Percentiles rank a stretch among this genome's conserved stretches.
These are phyloP conservation scores for Eruca vesicaria DNA, from an alignment of 441 rosid species.

Conservation along the genomic window DNA sequence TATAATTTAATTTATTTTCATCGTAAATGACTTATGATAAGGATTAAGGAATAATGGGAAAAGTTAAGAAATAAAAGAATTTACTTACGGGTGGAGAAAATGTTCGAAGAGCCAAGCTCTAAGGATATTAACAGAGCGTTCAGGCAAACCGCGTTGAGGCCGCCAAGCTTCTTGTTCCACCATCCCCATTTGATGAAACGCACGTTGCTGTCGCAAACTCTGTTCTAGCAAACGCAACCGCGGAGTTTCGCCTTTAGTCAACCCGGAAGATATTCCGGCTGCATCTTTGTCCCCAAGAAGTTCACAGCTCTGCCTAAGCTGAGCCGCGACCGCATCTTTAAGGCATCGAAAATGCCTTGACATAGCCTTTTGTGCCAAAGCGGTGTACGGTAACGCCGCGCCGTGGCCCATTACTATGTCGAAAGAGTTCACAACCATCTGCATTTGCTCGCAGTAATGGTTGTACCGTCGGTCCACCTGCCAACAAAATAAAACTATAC, in stretches of 20 bases:
- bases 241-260: constrained; percentile 94
- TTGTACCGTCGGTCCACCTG: constrained; percentile 95
- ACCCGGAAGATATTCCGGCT: constrained; percentile 50
- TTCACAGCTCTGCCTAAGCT: constrained; percentile 72
- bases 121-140: constrained; percentile 84
- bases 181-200: constrained; percentile 91
- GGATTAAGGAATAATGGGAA: background rate
- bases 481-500: constrained; percentile 26
- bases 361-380: constrained; percentile 98
- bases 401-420: constrained; percentile 89
- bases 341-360: constrained; percentile 91
- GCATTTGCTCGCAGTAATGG: constrained; percentile 97
- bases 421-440: constrained; percentile 90
- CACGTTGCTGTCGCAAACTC: constrained; percentile 86
- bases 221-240: constrained; percentile 79
- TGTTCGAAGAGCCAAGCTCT: constrained; percentile 99
- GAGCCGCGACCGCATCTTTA: constrained; percentile 71
- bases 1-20: background rate
- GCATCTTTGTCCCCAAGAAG: constrained; percentile 77
- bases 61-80: too few species aligned
- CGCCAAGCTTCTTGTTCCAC: constrained; percentile 98
- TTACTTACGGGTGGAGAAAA: constrained; percentile 95
- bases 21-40: background rate
- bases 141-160: constrained; percentile 95
- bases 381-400: constrained; percentile 82